Evolutionary conservation across 345 rosid genomes (phyloP).

Genomic region (Pistacia atlantica): DNA sequence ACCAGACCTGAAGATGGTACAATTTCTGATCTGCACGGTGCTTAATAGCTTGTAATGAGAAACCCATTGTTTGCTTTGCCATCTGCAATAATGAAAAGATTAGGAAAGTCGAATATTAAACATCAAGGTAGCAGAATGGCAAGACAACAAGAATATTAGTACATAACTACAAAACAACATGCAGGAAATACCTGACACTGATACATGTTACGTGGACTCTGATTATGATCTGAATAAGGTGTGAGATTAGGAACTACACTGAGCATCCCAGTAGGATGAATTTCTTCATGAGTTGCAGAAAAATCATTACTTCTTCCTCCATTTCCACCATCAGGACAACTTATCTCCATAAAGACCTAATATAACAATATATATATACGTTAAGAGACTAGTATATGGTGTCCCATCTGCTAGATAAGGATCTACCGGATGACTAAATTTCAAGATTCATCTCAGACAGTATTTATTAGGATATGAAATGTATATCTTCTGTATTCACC

Average conservation of each 20-base stretch:
- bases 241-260: slow-evolving; percentile 98
- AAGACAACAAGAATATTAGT: background rate
- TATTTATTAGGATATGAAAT: background rate
- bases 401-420: slow-evolving; percentile 8
- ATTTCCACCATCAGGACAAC: slow-evolving; percentile 94
- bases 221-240: slow-evolving; percentile 99
- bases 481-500: slow-evolving; percentile 39
- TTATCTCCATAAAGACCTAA: slow-evolving; percentile 97
- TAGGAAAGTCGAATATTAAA: slow-evolving; percentile 5
- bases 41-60: slow-evolving; percentile 79
- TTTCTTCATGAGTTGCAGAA: slow-evolving; percentile 94
- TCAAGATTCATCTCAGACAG: background rate
- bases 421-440: background rate
- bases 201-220: slow-evolving; percentile 98
- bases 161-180: slow-evolving; percentile 6
- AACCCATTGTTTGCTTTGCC: slow-evolving; percentile 99
- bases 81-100: slow-evolving; percentile 45
- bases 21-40: slow-evolving; percentile 94
- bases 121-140: slow-evolving; percentile 2
- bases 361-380: slow-evolving; percentile 7
- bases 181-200: slow-evolving; percentile 79
- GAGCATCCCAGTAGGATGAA: slow-evolving; percentile 92
- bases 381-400: slow-evolving; percentile 18
- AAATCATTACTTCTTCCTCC: slow-evolving; percentile 74
- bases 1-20: slow-evolving; percentile 86